Evolutionary conservation across 805 yeast genomes (phyloP), one percentile per base, ranked within the genome.

Genomic region (Candida piceae): DNA sequence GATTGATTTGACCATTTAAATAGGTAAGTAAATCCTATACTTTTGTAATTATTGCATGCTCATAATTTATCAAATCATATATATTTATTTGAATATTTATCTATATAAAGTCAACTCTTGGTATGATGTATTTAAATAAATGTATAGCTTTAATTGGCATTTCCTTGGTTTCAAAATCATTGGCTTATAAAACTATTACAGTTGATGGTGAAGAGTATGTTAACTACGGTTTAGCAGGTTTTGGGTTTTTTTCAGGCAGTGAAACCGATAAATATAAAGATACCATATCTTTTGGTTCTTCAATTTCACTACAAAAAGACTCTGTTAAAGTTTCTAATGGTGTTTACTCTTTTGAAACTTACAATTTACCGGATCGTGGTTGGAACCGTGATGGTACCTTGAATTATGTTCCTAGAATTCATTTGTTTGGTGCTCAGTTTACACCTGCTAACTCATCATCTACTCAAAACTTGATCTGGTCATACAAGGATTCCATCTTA

Each of bases 321-420:
- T 50, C 61, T 9, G 32, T 58, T 17, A 20, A 34, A 1, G 51
- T 53, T 19, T 16, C 35, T 7, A 32, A 49, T 33, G 57, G 55
- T 17, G 48, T 38, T 17, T 58, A 58, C 34, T 42, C 53, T 16
- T 56, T 56, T 36, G 45, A 37, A n/a, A 49, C 57, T 4, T 57
- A 50, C 44, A 49, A 49, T 28, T 46, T 58, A 23, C 62, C 62
- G 9, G 63, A 58, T 36, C 53, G 63, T 38, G 63, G 63, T 34
- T 55, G 54, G 55, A 58, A 58, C 41, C 48, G 60, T 19, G 36
- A 54, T 9, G 63, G 63, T 30, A 57, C 63, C 12, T 41, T 57
- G 20, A 52, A 56, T 41, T 53, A 42, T 28, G 46, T 36, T 29
- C 40, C 55, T n/a, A 46, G 63, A 42, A 45, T 58, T 27, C 49